Conservation (phyloP, 306 rosid species). For the Cucurbita pepo region DNA sequence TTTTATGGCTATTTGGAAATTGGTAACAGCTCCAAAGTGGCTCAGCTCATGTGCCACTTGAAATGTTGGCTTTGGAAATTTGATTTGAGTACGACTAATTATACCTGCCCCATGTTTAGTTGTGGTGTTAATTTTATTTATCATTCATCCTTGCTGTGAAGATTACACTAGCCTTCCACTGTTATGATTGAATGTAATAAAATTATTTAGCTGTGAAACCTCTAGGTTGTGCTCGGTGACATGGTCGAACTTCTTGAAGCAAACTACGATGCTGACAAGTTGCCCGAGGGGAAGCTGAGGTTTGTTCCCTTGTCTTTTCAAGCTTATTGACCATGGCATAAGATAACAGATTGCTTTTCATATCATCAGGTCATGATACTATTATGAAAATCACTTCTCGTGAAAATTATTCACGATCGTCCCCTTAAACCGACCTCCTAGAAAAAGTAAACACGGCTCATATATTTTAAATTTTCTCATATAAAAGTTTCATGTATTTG, state of each 20-base stretch:
- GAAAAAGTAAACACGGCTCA: background rate
- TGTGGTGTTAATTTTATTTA: background rate
- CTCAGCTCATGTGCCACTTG: background rate
- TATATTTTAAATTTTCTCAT: background rate
- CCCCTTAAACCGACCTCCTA: background rate
- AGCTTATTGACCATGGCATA: background rate
- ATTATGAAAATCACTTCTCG: background rate
- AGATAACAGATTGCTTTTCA: background rate
- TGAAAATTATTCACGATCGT: background rate
- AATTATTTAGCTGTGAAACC: background rate
- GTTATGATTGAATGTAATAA: background rate
- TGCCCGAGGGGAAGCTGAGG: constrained; percentile 80
- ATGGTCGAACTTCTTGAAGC: constrained; percentile 66
- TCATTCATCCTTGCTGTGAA: background rate
- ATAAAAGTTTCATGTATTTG: background rate
- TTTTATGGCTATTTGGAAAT: background rate
- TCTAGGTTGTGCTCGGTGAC: constrained; percentile 84
- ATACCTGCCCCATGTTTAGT: background rate
- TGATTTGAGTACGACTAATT: background rate
- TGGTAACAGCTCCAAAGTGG: background rate
- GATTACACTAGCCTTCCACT: background rate
- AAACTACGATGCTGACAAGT: constrained; percentile 58
- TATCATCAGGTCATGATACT: background rate
- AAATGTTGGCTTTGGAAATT: background rate
- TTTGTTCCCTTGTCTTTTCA: constrained; percentile 20